Evolutionary conservation across 257 asterid species (phyloP), one percentile per base, ranked within the genome.

Genomic region (Solanum raphanifolium): DNA sequence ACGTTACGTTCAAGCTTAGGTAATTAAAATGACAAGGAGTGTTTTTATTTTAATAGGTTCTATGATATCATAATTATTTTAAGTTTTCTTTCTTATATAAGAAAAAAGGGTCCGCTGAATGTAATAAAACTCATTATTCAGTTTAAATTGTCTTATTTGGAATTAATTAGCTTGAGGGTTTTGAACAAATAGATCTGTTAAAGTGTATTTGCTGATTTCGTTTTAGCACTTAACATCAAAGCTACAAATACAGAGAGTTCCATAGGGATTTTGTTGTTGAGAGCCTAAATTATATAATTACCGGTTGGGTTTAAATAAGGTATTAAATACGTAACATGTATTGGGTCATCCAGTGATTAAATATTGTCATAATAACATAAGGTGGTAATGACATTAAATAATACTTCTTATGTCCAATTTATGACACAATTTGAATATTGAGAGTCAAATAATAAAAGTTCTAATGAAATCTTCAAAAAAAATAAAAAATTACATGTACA

Each of bases 401-500:
- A 43, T 27, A 52, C 23, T 52, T 16, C 3, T 0, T 16, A 5
- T 52, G 21, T 52, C 8, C 21, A 16, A 52, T 52, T 16, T 52
- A 2, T 18, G 4, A 18, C n/a, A 0, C 0, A 13, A 46, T 46
- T 46, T 46, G 1, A 46, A 48, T 13, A 0, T 48, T 0, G 9
- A 18, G 9, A 52, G 0, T 16, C 9, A 52, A 52, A 52, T 0
- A 52, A 52, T 2, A 0, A 0, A 18, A 52, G 23, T 16, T 52
- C 3, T 4, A 13, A 43, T 43, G 15, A 43, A 43, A 13, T 13
- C 0, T 12, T 43, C 13, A 43, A 43, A 41, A 10, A 41, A 11
- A 9, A 2, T 3, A 38, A 7, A 38, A 4, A 35, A 34, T 34
- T 35, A 35, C 7, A 35, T 1, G 7, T 35, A 35, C 38, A 6